Percentiles rank a stretch among this genome's conserved stretches.
Conservation (phyloP, 108 stramenopile genomes). For the Cyclostephanos invisitatus region DNA sequence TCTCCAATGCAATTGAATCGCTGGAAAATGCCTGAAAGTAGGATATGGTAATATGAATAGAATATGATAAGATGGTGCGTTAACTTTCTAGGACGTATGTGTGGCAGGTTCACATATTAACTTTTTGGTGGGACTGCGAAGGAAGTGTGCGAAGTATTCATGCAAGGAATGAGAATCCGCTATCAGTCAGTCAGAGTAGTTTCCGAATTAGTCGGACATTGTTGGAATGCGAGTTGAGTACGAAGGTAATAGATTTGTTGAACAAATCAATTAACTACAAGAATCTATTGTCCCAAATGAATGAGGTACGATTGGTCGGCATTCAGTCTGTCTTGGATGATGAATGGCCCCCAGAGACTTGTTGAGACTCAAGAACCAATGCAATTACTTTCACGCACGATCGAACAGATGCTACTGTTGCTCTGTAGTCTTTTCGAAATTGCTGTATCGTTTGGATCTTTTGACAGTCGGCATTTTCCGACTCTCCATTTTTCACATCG, state of each 20-base stretch:
- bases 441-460: constrained; percentile 22
- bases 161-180: no score
- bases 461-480: constrained; percentile 9
- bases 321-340: constrained; percentile 44
- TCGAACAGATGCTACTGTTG: constrained; percentile 29
- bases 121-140: no score
- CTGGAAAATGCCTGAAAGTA: no score
- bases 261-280: not conserved
- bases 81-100: no score
- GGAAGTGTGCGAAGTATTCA: no score
- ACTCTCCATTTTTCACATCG: constrained; percentile 5
- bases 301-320: not conserved
- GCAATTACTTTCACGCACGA: constrained; percentile 34
- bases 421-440: constrained; percentile 30
- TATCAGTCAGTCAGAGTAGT: not conserved
- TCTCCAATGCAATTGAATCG: no score
- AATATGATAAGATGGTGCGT: no score
- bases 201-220: no score
- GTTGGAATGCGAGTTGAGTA: no score
- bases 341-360: constrained; percentile 10
- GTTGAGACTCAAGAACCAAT: constrained; percentile 40
- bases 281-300: not conserved
- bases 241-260: no score
- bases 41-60: no score
- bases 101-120: no score